These are phyloP conservation scores for Lepidopterella palustris DNA, from an alignment of 495 filamentous ascomycete species.

Conservation along the genomic window DNA sequence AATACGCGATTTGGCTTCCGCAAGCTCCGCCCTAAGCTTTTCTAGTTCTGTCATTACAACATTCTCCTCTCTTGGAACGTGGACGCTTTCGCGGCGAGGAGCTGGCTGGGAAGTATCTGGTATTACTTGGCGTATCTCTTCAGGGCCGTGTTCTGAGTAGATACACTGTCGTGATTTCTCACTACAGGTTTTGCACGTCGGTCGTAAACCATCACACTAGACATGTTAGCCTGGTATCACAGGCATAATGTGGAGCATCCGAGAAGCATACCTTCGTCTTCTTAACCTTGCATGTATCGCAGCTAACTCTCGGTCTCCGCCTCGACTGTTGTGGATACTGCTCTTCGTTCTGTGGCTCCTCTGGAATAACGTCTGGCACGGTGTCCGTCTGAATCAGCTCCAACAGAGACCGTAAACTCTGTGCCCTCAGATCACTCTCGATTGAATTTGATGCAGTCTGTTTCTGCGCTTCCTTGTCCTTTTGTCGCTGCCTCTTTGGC, in stretches of 20 bases:
- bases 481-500: conserved; percentile 18
- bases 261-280: conserved; percentile 20
- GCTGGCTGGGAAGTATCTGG: not conserved
- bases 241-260: too few species aligned
- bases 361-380: conserved; percentile 3
- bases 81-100: not conserved
- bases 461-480: conserved; percentile 8
- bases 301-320: conserved; percentile 12
- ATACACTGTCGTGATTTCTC: conserved; percentile 24
- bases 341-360: conserved; percentile 4
- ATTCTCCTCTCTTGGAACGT: conserved; percentile 11
- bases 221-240: too few species aligned
- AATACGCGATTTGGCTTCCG: conserved; percentile 21
- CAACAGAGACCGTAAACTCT: conserved; percentile 26
- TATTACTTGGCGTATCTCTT: conserved; percentile 9
- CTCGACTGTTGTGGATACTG: not conserved
- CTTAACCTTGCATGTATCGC: conserved; percentile 26
- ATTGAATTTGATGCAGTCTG: conserved; percentile 18
- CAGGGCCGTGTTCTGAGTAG: conserved; percentile 9
- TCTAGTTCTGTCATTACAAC: conserved; percentile 13
- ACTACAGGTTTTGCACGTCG: conserved; percentile 18
- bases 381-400: conserved; percentile 24
- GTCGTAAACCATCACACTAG: conserved; percentile 26
- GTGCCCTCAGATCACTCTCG: conserved; percentile 25
- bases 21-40: conserved; percentile 22